Conservation (phyloP, 1,139 yeast genomes). For the Yamadazyma jaroonii region DNA sequence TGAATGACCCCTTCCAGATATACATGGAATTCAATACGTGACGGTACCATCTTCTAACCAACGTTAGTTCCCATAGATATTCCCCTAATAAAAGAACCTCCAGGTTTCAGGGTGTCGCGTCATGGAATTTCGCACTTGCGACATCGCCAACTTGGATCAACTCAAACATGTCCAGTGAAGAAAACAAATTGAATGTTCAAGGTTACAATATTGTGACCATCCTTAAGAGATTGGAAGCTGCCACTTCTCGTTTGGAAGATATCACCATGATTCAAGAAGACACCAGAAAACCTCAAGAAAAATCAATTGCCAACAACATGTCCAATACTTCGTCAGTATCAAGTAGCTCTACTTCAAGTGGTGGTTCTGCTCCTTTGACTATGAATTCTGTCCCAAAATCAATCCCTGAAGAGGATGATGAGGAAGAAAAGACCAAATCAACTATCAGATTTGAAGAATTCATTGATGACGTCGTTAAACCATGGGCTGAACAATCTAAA, state of each 20-base stretch:
- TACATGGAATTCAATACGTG: no score
- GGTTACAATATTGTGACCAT: constrained; percentile 81
- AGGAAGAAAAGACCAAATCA: constrained; percentile 36
- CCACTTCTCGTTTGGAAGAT: constrained; percentile 89
- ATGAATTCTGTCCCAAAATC: constrained; percentile 1
- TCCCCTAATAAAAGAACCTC: no score
- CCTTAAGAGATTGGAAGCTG: constrained; percentile 84
- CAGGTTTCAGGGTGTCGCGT: no score
- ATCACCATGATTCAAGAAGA: constrained; percentile 78
- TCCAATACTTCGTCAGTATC: constrained; percentile 6
- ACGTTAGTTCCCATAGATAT: no score
- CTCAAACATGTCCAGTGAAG: constrained; percentile 39
- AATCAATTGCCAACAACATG: constrained; percentile 1
- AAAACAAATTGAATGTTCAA: constrained; percentile 59
- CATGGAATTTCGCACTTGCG: background rate
- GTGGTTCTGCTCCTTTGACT: constrained; percentile 9
- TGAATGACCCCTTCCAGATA: no score
- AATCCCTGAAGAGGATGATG: constrained; percentile 16
- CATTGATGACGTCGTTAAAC: constrained; percentile 51
- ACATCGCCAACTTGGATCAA: background rate
- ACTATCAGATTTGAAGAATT: constrained; percentile 55
- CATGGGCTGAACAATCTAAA: constrained; percentile 58
- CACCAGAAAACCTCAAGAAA: constrained; percentile 16
- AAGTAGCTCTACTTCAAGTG: constrained; percentile 11
- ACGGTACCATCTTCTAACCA: no score